phyloP scores from a whole-genome alignment of 768 basidiomycete genomes.

The Leucocoprinus birnbaumii region DNA sequence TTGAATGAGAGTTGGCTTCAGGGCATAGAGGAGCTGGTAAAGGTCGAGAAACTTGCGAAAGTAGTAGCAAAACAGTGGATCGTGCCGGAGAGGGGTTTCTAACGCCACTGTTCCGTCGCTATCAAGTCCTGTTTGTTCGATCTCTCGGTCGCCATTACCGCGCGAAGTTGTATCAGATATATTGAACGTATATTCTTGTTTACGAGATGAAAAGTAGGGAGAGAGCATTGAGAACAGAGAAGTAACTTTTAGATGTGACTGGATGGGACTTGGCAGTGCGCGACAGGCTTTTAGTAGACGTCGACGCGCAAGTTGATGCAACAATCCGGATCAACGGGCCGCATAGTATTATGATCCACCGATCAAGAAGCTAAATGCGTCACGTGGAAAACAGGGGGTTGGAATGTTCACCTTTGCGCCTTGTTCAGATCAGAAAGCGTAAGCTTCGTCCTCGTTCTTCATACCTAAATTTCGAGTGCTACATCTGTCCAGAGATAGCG shows the following conservation, averaged over 20 bases:
- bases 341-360: not conserved
- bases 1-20: conserved; percentile 39
- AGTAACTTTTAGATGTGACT: no score
- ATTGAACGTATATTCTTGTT: not conserved
- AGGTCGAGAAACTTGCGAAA: conserved; percentile 20
- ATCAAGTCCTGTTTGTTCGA: not conserved
- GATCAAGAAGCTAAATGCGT: not conserved
- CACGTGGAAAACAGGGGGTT: conserved; percentile 9
- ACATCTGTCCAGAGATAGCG: not conserved
- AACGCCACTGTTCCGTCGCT: not conserved
- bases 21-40: conserved; percentile 19
- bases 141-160: not conserved
- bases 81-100: not conserved
- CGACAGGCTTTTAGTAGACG: no score
- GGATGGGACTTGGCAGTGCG: no score
- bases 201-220: conserved; percentile 2
- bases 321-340: not conserved
- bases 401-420: conserved; percentile 3
- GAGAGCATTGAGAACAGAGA: not conserved
- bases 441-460: not conserved
- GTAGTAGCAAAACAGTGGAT: conserved; percentile 26
- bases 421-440: not conserved
- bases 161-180: no score
- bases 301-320: no score
- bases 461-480: not conserved